Conservation (phyloP, 129 eudicot species). For the Lonicera japonica region DNA sequence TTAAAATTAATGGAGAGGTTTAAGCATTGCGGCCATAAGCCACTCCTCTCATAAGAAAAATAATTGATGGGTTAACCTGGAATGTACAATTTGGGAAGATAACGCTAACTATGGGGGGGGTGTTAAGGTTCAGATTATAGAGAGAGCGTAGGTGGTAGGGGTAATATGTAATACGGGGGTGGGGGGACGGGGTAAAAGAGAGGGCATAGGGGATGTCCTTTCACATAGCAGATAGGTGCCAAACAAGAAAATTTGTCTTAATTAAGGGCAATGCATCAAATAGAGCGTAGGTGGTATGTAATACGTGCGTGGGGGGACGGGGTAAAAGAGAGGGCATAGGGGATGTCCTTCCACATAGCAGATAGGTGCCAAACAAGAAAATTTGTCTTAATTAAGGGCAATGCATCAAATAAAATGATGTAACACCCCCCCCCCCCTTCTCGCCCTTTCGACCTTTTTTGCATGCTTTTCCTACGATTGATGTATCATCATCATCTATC, state of each 20-base stretch:
- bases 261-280: too few species aligned
- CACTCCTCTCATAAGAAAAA: too few species aligned
- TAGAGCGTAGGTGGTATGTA: not conserved
- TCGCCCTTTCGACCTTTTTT: too few species aligned
- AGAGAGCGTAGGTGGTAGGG: not conserved
- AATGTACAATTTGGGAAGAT: not conserved
- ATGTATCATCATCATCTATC: too few species aligned
- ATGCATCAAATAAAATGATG: too few species aligned
- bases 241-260: conserved; percentile 6
- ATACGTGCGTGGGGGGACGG: too few species aligned
- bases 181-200: conserved; percentile 1
- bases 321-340: not conserved
- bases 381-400: not conserved
- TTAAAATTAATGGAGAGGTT: too few species aligned
- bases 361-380: conserved; percentile 7
- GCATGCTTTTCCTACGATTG: too few species aligned
- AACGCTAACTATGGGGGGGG: not conserved
- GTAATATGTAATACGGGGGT: not conserved
- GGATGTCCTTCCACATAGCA: conserved; percentile 18
- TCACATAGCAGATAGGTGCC: conserved; percentile 13
- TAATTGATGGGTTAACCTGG: too few species aligned
- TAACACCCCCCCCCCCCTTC: too few species aligned
- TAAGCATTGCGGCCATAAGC: too few species aligned
- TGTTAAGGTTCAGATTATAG: not conserved
- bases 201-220: conserved; percentile 7